Evolutionary conservation across 768 basidiomycete genomes (phyloP).

Genomic region (Suillus alpinus): DNA sequence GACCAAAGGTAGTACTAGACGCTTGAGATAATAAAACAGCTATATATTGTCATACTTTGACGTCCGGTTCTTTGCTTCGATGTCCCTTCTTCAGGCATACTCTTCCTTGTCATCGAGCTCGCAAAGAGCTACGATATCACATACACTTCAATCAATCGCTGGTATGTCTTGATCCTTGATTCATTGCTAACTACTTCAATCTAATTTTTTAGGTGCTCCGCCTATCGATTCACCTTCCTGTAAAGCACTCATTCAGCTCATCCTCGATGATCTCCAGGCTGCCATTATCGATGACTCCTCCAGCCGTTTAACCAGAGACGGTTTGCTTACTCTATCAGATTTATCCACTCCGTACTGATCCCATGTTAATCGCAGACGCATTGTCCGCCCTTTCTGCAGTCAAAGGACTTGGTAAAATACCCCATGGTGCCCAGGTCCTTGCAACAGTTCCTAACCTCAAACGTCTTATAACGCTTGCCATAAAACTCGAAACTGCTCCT

Average conservation of each 20-base stretch:
- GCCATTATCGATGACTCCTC: conserved; percentile 35
- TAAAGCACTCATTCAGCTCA: conserved; percentile 49
- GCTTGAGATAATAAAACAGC: not conserved
- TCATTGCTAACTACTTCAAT: not conserved
- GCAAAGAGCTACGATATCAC: conserved; percentile 41
- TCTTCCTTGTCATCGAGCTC: conserved; percentile 43
- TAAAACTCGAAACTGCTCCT: conserved; percentile 51
- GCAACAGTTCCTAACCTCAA: conserved; percentile 54
- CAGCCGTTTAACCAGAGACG: conserved; percentile 51
- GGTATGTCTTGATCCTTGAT: conserved; percentile 31
- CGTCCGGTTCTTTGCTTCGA: not conserved
- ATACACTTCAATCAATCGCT: conserved; percentile 50
- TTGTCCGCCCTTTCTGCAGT: conserved; percentile 65
- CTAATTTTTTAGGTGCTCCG: conserved; percentile 11
- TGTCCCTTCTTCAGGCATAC: conserved; percentile 6
- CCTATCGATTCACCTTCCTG: conserved; percentile 48
- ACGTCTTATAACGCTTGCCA: conserved; percentile 49
- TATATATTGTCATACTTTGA: not conserved
- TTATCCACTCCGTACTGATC: not conserved
- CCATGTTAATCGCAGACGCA: conserved; percentile 46
- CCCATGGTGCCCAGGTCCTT: conserved; percentile 62
- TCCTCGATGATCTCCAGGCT: conserved; percentile 59
- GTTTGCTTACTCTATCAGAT: conserved; percentile 34
- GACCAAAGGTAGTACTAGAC: not conserved
- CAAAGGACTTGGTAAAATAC: conserved; percentile 73